A percentile compares a stretch with the other conserved stretches of the same genome.
These are phyloP conservation scores for Hymenotorrendiella dingleyae DNA, from an alignment of 2,329 filamentous ascomycete genomes.

Conservation along the genomic window DNA sequence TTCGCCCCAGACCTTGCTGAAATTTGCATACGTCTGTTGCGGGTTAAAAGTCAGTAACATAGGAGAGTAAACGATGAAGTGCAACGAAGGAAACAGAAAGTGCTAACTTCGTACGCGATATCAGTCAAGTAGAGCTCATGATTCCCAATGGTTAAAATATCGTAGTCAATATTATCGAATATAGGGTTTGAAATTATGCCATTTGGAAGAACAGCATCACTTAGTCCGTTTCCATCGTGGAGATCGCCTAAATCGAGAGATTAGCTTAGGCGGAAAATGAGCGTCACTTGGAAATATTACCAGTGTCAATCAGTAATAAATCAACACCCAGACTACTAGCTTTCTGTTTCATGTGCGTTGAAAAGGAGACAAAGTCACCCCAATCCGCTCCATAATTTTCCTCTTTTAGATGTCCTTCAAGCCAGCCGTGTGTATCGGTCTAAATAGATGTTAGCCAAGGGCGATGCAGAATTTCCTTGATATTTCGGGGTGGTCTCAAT, in stretches of 20 bases:
- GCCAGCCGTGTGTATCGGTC: slow-evolving; percentile 59
- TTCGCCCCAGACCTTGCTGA: slow-evolving; percentile 66
- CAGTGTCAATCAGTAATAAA: slow-evolving; percentile 81
- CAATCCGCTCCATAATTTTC: slow-evolving; percentile 90
- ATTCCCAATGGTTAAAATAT: slow-evolving; percentile 77
- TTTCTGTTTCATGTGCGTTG: slow-evolving; percentile 69
- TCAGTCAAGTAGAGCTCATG: slow-evolving; percentile 85
- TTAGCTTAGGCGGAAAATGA: background rate
- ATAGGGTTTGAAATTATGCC: slow-evolving; percentile 84
- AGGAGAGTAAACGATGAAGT: background rate
- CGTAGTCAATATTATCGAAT: slow-evolving; percentile 72
- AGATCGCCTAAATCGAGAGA: slow-evolving; percentile 47
- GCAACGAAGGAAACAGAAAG: background rate
- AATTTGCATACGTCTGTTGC: slow-evolving; percentile 52
- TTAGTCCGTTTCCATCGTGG: slow-evolving; percentile 87
- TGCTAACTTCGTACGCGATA: slow-evolving; percentile 37
- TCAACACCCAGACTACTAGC: slow-evolving; percentile 76
- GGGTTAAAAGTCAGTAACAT: too few relatives aligned
- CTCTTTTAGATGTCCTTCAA: slow-evolving; percentile 86
- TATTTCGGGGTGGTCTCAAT: too few relatives aligned
- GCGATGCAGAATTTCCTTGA: too few relatives aligned
- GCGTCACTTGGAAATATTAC: slow-evolving; percentile 31
- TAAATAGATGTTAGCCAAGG: too few relatives aligned
- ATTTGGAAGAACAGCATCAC: slow-evolving; percentile 83
- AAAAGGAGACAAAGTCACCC: slow-evolving; percentile 94